Base-by-base conservation (phyloP, 2,329 filamentous ascomycete species). In the Chaetomiaceae sp. region DNA sequence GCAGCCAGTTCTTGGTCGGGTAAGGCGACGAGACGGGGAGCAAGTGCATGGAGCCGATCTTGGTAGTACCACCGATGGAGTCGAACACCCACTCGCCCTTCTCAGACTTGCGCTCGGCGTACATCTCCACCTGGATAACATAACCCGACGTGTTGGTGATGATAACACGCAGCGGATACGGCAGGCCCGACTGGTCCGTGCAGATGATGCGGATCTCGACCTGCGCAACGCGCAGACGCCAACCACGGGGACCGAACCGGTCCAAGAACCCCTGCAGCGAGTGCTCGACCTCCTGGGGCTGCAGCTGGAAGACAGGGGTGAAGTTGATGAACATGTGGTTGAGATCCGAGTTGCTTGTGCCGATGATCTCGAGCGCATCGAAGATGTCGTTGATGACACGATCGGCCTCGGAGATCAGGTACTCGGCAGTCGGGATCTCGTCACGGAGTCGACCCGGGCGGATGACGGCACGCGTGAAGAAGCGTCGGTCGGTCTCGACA, bases 291-390 rank as follows among this genome's bases (percentile, higher is more conserved):
- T 96, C 88, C 49, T 81, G 73, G 3, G 93, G 90, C 61, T 88
- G 77, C 39, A 98, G 81, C 65, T 89, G 88, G 82, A 98, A 97
- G 49, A 96, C 87, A 9, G 90, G 88, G 0, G 88, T 93, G 74
- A 98, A 98, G 79, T 98, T 97, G 77, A 98, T 93, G 75, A 98
- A 98, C 77, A 98, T 93, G 73, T 98, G 93, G 76, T 98, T 98
- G 64, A 98, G 78, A 75, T 98, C 93, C 42, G 93, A 95, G 73
- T 95, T 94, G 74, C 96, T 97, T 77, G 95, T 96, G 63, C 93
- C 93, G 63, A 96, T 94, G 60, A 98, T 96, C 76, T 98, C 93
- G 48, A 98, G 76, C 36, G 93, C 93, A 64, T 98, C 93, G 42
- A 97, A 81, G 61, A 98, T 97, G 64, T 98, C 93, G 65, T 88